Conservation (phyloP, 2,329 filamentous ascomycete species). For the Achaetomium macrosporum region DNA sequence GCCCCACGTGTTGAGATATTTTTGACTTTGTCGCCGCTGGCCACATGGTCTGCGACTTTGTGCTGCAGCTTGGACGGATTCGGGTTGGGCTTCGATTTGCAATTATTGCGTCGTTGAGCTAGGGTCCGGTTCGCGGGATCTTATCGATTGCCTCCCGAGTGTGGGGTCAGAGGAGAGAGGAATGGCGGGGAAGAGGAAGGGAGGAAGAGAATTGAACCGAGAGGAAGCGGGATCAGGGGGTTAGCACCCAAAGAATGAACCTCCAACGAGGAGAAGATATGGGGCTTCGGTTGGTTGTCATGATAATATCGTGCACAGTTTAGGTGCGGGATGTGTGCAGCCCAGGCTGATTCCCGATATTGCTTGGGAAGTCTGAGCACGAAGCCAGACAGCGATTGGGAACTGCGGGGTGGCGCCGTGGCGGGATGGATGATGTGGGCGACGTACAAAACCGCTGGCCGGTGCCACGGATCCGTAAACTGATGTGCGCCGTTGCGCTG, state of each 20-base stretch:
- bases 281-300: constrained; percentile 39
- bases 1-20: constrained; percentile 31
- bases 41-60: constrained; percentile 29
- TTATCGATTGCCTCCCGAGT: constrained; percentile 24
- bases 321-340: constrained; percentile 22
- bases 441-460: constrained; percentile 12
- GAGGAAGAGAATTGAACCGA: constrained; percentile 14
- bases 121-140: constrained; percentile 12
- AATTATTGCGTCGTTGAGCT: constrained; percentile 12
- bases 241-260: constrained; percentile 39
- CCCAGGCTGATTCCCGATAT: constrained; percentile 24
- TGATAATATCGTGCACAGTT: constrained; percentile 37
- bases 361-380: constrained; percentile 15
- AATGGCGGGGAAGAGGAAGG: constrained; percentile 16
- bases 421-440: constrained; percentile 1
- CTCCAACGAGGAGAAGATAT: constrained; percentile 41
- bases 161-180: constrained; percentile 25
- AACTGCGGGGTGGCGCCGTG: constrained; percentile 3
- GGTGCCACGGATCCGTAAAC: constrained; percentile 13
- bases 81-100: constrained; percentile 12
- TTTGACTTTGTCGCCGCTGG: constrained; percentile 33
- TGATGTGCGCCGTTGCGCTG: constrained; percentile 20
- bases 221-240: constrained; percentile 33
- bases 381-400: constrained; percentile 4
- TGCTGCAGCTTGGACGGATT: constrained; percentile 18